phyloP scores from a whole-genome alignment of 768 basidiomycete genomes.

The Piloderma croceum region DNA sequence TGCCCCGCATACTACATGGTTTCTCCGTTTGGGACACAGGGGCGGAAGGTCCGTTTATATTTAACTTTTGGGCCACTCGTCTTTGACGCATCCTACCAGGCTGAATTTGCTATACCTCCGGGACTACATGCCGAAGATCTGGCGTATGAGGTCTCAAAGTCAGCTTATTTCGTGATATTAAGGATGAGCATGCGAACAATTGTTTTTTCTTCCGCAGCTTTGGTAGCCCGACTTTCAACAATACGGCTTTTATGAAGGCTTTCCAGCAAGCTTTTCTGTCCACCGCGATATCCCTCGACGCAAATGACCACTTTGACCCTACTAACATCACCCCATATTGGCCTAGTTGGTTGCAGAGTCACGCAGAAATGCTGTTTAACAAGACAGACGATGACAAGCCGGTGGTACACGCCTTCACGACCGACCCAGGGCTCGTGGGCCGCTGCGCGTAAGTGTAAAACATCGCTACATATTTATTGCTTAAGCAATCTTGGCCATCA shows the following conservation, averaged over 20 bases:
- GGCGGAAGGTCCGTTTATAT: constrained; percentile 25
- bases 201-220: neutral
- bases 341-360: constrained; percentile 22
- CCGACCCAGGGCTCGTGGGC: constrained; percentile 25
- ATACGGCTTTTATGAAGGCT: constrained; percentile 23
- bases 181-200: neutral
- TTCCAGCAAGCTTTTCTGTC: constrained; percentile 25
- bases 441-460: constrained; percentile 34
- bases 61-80: neutral
- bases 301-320: constrained; percentile 17
- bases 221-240: constrained; percentile 26
- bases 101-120: constrained; percentile 40
- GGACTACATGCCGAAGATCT: constrained; percentile 33
- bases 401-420: constrained; percentile 25
- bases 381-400: constrained; percentile 25
- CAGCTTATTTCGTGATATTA: constrained; percentile 8
- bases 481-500: no score
- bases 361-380: constrained; percentile 48
- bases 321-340: constrained; percentile 32
- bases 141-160: constrained; percentile 39
- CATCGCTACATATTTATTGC: no score
- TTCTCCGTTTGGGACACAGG: constrained; percentile 21
- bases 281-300: constrained; percentile 13
- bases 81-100: constrained; percentile 18
- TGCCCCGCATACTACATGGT: constrained; percentile 41